Conservation (phyloP, 192 early-diverging fungal genomes). For the Coemansia sp. region DNA sequence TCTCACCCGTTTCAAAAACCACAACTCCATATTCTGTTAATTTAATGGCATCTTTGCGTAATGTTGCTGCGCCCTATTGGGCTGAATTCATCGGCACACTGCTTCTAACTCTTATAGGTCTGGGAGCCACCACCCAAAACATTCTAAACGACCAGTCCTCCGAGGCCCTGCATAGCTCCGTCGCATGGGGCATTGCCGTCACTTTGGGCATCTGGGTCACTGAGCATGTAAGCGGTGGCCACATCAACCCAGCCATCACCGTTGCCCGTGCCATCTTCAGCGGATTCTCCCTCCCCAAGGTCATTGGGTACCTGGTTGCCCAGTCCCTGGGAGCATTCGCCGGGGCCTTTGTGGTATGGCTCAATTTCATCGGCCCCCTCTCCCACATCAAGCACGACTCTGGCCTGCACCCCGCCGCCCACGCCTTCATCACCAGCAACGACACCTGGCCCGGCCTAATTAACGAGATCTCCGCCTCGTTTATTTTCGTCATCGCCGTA, state of each 20-base stretch:
- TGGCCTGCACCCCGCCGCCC: slow-evolving; percentile 25
- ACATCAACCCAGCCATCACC: slow-evolving; percentile 54
- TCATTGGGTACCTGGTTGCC: slow-evolving; percentile 42
- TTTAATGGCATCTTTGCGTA: slow-evolving; percentile 30
- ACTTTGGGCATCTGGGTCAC: slow-evolving; percentile 35
- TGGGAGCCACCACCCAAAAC: slow-evolving; percentile 35
- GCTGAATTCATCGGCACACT: slow-evolving; percentile 48
- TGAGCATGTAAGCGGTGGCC: slow-evolving; percentile 44
- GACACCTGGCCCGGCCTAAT: slow-evolving; percentile 24
- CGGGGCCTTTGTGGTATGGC: slow-evolving; percentile 47
- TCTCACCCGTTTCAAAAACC: too few species aligned
- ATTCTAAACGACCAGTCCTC: slow-evolving; percentile 14
- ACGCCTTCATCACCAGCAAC: slow-evolving; percentile 35
- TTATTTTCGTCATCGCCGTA: slow-evolving; percentile 58
- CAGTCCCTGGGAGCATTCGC: slow-evolving; percentile 53
- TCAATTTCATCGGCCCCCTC: slow-evolving; percentile 31
- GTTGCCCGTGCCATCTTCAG: slow-evolving; percentile 42
- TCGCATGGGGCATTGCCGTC: slow-evolving; percentile 37
- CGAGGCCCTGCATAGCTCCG: slow-evolving; percentile 31
- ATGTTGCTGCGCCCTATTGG: slow-evolving; percentile 48
- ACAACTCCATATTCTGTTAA: not conserved
- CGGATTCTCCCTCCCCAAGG: slow-evolving; percentile 31
- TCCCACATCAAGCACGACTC: slow-evolving; percentile 24
- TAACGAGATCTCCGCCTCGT: slow-evolving; percentile 59
- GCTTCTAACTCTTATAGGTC: slow-evolving; percentile 24